A percentile compares a stretch with the other conserved stretches of the same genome.
Conservation (phyloP, 345 rosid genomes). For the Melaleuca quinquenervia region DNA sequence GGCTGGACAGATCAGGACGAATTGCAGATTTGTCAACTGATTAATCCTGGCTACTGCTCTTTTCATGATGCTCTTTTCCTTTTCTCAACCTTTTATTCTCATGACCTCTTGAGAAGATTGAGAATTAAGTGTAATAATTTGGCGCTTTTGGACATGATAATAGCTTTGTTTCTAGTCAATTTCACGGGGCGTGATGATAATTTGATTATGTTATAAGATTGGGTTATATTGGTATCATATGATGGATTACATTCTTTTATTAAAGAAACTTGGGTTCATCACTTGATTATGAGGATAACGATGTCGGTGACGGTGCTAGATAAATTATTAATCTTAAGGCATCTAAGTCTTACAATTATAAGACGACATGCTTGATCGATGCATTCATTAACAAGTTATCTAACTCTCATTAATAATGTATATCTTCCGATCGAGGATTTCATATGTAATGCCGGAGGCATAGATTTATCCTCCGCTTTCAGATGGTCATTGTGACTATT, state of each 20-base stretch:
- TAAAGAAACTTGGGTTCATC: no score
- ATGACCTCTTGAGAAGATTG: neutral
- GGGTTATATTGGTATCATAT: no score
- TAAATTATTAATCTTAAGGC: neutral
- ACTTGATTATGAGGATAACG: no score
- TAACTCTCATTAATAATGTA: neutral
- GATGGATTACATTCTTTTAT: no score
- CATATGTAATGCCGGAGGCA: neutral
- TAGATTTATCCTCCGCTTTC: neutral
- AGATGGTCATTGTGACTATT: neutral
- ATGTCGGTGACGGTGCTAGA: neutral
- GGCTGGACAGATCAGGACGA: constrained; percentile 1
- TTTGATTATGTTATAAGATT: no score
- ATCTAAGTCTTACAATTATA: neutral
- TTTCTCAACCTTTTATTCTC: neutral
- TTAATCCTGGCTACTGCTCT: neutral
- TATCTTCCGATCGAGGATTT: neutral
- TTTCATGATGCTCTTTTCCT: neutral
- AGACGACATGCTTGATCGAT: neutral
- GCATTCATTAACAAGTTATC: neutral
- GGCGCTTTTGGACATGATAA: neutral
- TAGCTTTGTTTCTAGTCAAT: neutral
- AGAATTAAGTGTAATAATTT: neutral
- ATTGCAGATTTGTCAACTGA: neutral
- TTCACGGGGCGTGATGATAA: neutral